Evolutionary conservation across 345 rosid genomes (phyloP), one percentile per base, ranked within the genome.

Genomic region (Raphanus sativus): DNA sequence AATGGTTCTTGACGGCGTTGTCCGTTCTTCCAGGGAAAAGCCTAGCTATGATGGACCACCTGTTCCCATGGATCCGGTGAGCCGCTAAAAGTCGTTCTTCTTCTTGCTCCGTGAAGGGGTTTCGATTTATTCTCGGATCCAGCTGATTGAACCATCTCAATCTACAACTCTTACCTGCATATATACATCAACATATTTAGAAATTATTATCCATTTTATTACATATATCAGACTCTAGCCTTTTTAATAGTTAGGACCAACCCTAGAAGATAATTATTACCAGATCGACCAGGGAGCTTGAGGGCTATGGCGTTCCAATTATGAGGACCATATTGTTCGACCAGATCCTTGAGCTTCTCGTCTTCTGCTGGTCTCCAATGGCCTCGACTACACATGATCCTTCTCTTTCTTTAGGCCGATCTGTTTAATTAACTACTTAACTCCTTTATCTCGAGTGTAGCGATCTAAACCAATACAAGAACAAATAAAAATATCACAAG

Each of bases 1-100:
- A 94, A 38, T 94, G 98, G 81, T 94, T 94, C 91, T 94, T 94
- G 34, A 94, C 97, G 0, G 98, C 97, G 85, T 94, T 94, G 71
- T 94, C 98, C 0, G 98, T 94, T 3, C 98, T 86, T 28, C 98
- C 98, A 0, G 97, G 97, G 56, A 94, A 94, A 40, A 84, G 84
- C 75, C 91, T 85, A 1, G 97, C 91, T 29, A 94, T 94, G 58
- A 89, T 81, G 0, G 98, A 89, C 97, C 98, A 94, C 76, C 89
- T 85, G 67, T 94, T 94, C 13, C 98, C 98, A 17, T 94, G 97
- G 78, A 94, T 84, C 70, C 91, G 77, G n/a, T 94, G 98, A 48
- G 91, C 89, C 3, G 86, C 86, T 64, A 94, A 66, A 32, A 94
- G 93, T 69, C 93, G 72, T 65, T 94, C 97, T 68, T 94, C 98